These are phyloP conservation scores for Allantophomopsis cytisporea DNA, from an alignment of 2,329 filamentous ascomycete genomes.

Conservation along the genomic window DNA sequence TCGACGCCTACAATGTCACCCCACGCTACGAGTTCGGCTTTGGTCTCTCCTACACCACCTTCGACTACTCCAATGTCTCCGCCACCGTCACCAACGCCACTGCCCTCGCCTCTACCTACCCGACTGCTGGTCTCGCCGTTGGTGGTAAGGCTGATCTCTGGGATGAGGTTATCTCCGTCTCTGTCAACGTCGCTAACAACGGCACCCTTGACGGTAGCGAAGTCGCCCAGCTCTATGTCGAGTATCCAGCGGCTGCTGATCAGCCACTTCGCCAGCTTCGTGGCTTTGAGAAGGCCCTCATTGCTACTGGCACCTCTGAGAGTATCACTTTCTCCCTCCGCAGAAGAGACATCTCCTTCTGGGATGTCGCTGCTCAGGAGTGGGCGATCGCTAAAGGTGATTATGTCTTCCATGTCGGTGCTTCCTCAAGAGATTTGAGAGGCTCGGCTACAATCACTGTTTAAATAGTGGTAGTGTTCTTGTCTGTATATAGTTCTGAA, in stretches of 20 bases:
- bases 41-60: constrained; percentile 65
- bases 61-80: constrained; percentile 45
- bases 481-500: no score
- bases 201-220: constrained; percentile 36
- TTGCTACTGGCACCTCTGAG: constrained; percentile 30
- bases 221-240: constrained; percentile 22
- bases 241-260: neutral
- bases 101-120: constrained; percentile 19
- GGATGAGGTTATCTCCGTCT: constrained; percentile 33
- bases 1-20: constrained; percentile 41
- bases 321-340: constrained; percentile 36
- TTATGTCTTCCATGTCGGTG: constrained; percentile 16
- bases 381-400: constrained; percentile 28
- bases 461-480: no score
- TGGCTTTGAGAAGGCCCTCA: constrained; percentile 44
- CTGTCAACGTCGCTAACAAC: constrained; percentile 43
- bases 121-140: constrained; percentile 11
- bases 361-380: constrained; percentile 44
- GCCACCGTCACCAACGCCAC: constrained; percentile 11
- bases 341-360: constrained; percentile 47
- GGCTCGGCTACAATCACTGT: no score
- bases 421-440: neutral
- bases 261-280: constrained; percentile 43
- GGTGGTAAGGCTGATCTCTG: constrained; percentile 27
- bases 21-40: constrained; percentile 68